Base-by-base conservation (phyloP, 805 yeast species). In the Zygosaccharomyces gambellarensis region DNA sequence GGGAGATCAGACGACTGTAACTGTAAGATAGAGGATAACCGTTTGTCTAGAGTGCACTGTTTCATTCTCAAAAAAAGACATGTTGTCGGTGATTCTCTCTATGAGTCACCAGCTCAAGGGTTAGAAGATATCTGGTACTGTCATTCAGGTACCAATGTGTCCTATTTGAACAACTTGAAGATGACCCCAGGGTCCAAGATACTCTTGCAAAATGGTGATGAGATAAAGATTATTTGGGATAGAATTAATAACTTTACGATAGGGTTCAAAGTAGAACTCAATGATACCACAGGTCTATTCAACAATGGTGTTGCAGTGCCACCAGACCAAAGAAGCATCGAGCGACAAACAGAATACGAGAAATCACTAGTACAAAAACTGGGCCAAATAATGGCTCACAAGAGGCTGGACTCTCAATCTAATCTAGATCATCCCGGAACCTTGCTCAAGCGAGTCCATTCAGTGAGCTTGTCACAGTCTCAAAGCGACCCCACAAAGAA, bases 1-100 rank as follows among this genome's bases (percentile, higher is more conserved):
- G 98, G 99, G 1, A 72, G 98, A 31, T 77, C 79, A 21, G 79
- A 75, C 19, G 78, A 75, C 2, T 78, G 87, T 51, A 82, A 86
- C 61, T 75, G 79, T 30, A 72, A 72, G 39, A 78, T 87, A 14
- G 71, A 77, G 29, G 97, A 90, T 56, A 85, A 77, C 57, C 70
- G 97, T 41, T 77, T 92, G 58, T 90, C 97, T 2, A 87, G 89
- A 55, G 74, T 83, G 1, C 98, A 94, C 67, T 90, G 97, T 65
- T 70, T 82, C 28, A 71, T 92, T 11, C 59, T 74, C 47, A 80
- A 80, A 59, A 77, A 81, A 51, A 72, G 89, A 50, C 88, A 84
- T 60, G 82, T 82, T 0, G 77, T 80, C 3, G 76, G 77, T 11
- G 71, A 73, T 28, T 73, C 81, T 29, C 74, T 83, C 3, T 79